Evolutionary conservation across 129 eudicot species (phyloP).

Genomic region (Flaveria robusta): DNA sequence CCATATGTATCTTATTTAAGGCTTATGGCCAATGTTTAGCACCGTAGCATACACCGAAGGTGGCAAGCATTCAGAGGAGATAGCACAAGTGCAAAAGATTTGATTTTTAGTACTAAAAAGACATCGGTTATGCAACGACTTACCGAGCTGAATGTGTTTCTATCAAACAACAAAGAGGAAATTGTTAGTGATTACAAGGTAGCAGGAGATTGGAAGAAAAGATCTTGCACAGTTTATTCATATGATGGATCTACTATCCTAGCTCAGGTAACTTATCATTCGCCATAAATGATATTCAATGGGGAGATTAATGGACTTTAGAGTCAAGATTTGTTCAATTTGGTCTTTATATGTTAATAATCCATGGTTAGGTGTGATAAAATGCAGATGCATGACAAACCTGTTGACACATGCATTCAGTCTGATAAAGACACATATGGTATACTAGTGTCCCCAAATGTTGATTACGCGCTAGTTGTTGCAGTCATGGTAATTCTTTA

Average conservation of each 20-base stretch:
- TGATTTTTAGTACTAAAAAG: constrained; percentile 39
- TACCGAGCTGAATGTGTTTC: constrained; percentile 33
- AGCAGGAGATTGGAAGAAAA: constrained; percentile 34
- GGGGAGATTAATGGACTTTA: too few species aligned
- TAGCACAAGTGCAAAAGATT: constrained; percentile 33
- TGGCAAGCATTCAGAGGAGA: constrained; percentile 43
- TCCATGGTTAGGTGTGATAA: constrained; percentile 6
- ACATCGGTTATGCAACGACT: constrained; percentile 22
- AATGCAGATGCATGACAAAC: constrained; percentile 38
- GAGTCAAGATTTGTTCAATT: neutral
- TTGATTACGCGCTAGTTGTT: constrained; percentile 34
- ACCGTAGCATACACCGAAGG: constrained; percentile 37
- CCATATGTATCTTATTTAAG: neutral
- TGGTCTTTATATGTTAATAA: neutral
- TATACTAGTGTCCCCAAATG: constrained; percentile 37
- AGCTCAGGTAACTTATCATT: constrained; percentile 28
- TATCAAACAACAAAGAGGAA: constrained; percentile 36
- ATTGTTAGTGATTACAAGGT: constrained; percentile 32
- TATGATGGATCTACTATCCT: constrained; percentile 38
- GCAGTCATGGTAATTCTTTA: constrained; percentile 36
- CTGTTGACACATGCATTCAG: constrained; percentile 27
- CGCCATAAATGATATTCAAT: too few species aligned
- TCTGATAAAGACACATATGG: constrained; percentile 37
- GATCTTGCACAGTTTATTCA: constrained; percentile 35
- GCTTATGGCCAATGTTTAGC: neutral